Conservation (phyloP, 306 rosid species). For the Vigna unguiculata region DNA sequence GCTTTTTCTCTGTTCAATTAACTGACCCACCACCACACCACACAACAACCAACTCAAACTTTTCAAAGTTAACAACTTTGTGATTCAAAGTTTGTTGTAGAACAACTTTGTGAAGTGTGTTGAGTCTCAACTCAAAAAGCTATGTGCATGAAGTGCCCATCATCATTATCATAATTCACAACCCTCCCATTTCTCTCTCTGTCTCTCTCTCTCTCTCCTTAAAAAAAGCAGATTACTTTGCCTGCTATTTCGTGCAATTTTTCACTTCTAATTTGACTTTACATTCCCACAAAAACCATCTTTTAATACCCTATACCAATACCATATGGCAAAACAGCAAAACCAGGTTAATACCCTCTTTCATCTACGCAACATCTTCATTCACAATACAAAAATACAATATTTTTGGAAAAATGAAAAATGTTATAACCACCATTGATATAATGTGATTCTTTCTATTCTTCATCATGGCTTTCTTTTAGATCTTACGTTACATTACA, state of each 20-base stretch:
- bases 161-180: slow-evolving; percentile 16
- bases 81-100: background rate
- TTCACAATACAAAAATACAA: background rate
- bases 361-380: background rate
- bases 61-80: no score
- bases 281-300: slow-evolving; percentile 28
- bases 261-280: slow-evolving; percentile 36
- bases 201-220: slow-evolving; percentile 33
- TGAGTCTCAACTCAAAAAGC: slow-evolving; percentile 11
- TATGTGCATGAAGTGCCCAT: background rate
- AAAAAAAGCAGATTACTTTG: slow-evolving; percentile 45
- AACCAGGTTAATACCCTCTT: slow-evolving; percentile 47
- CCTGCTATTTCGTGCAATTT: slow-evolving; percentile 34
- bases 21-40: background rate
- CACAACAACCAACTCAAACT: no score
- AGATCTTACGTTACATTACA: slow-evolving; percentile 26
- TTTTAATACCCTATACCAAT: slow-evolving; percentile 2
- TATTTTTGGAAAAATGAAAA: background rate
- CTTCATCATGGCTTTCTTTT: background rate
- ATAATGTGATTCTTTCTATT: background rate
- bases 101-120: slow-evolving; percentile 2
- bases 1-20: background rate
- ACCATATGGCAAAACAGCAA: slow-evolving; percentile 57
- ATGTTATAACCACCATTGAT: background rate
- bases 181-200: slow-evolving; percentile 23